Percentiles rank a stretch among this genome's conserved stretches.
Conservation (phyloP, 148 eudicot species). For the Rhododendron ovatum region DNA sequence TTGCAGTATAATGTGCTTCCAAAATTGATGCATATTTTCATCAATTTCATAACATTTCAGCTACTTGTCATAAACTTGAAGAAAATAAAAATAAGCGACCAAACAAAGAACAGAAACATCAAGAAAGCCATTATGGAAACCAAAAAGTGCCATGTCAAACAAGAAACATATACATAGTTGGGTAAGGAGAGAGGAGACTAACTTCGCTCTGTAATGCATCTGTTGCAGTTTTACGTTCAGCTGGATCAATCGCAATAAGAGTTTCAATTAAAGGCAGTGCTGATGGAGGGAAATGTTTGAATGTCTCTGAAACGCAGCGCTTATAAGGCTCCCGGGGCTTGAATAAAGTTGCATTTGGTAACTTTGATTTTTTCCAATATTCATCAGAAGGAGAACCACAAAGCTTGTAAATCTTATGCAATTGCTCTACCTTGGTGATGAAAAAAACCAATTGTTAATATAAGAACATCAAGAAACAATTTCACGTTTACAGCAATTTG, state of each 20-base stretch:
- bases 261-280: constrained; percentile 71
- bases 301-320: constrained; percentile 62
- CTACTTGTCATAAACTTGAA: neutral
- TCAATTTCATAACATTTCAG: constrained; percentile 1
- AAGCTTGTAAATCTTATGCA: constrained; percentile 75
- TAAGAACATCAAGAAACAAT: neutral
- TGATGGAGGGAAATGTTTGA: constrained; percentile 57
- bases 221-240: constrained; percentile 72
- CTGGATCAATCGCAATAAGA: constrained; percentile 78
- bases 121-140: constrained; percentile 1
- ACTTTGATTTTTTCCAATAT: constrained; percentile 77
- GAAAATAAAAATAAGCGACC: neutral
- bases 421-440: constrained; percentile 62
- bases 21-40: neutral
- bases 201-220: constrained; percentile 68
- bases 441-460: constrained; percentile 13
- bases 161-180: neutral
- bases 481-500: neutral
- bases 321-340: constrained; percentile 79
- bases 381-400: constrained; percentile 92
- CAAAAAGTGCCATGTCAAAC: neutral
- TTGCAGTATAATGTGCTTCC: neutral
- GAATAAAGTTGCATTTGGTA: constrained; percentile 80
- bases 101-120: neutral
- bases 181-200: constrained; percentile 18